phyloP scores from a whole-genome alignment of 495 filamentous ascomycete genomes.

The Pyrenopolyporus hunteri region DNA sequence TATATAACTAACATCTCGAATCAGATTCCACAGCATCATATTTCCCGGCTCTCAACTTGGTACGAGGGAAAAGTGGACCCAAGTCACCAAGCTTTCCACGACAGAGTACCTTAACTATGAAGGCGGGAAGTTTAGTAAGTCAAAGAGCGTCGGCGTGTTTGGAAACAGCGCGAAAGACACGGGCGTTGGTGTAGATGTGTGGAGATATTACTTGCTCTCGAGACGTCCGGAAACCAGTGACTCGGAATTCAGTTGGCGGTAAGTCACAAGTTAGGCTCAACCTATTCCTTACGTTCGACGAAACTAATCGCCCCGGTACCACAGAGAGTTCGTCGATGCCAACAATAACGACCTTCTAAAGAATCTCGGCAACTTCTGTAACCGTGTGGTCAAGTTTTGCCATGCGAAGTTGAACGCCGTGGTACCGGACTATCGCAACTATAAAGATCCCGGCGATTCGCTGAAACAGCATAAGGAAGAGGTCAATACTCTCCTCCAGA shows the following conservation, averaged over 20 bases:
- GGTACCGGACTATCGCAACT: slow-evolving; percentile 69
- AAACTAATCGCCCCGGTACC: background rate
- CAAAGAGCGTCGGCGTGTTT: slow-evolving; percentile 86
- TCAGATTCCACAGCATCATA: slow-evolving; percentile 62
- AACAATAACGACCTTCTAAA: slow-evolving; percentile 93
- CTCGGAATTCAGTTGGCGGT: slow-evolving; percentile 83
- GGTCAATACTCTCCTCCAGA: slow-evolving; percentile 65
- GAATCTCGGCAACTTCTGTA: slow-evolving; percentile 93
- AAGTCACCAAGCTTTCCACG: slow-evolving; percentile 84
- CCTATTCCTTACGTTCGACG: background rate
- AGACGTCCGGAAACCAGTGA: slow-evolving; percentile 89
- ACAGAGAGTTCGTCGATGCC: slow-evolving; percentile 72
- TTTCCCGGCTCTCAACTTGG: slow-evolving; percentile 90
- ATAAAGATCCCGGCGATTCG: slow-evolving; percentile 55
- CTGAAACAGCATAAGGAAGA: slow-evolving; percentile 54
- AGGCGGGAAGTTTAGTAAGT: slow-evolving; percentile 94
- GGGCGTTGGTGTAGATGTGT: slow-evolving; percentile 84
- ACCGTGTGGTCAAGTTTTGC: slow-evolving; percentile 90
- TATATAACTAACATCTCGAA: slow-evolving; percentile 13
- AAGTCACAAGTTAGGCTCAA: slow-evolving; percentile 4
- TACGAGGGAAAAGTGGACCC: slow-evolving; percentile 86
- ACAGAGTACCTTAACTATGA: slow-evolving; percentile 98
- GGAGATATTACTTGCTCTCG: slow-evolving; percentile 90
- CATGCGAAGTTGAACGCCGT: slow-evolving; percentile 73
- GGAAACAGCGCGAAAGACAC: slow-evolving; percentile 88